Base-by-base conservation (phyloP, 805 yeast genomes). In the Crinitomyces ghanaensis region DNA sequence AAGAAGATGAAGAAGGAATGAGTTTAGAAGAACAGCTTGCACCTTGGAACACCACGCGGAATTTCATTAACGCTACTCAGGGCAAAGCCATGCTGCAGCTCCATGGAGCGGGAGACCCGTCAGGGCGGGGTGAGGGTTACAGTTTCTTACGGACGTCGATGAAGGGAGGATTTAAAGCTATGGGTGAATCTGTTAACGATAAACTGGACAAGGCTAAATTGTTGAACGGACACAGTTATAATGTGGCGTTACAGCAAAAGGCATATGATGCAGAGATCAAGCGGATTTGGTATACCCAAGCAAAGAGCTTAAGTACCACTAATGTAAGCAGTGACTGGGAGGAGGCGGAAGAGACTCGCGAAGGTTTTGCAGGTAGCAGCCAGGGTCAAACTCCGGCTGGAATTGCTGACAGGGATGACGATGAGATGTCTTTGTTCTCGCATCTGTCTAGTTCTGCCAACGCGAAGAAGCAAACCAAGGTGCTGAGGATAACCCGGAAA, bases 71-170 rank as follows among this genome's bases (percentile, higher is more conserved):
- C 53, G 91, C 97, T 2, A 85, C 94, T 16, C 97, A 86, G 52
- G 93, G 95, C 35, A 86, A 93, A 49, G 93, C 96, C 0, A 91
- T 91, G 96, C 66, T 91, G 27, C 95, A 85, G 50, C 70, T 91
- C 17, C 83, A 83, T 51, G 95, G 95, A 9, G 86, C 77, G 34
- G 97, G 97, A 31, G 97, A 91, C 54, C 93, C 95, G 2, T 75
- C 94, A 0, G 94, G 93, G 16, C 73, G 81, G 42, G 91, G 94
- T 2, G 80, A 83, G 43, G 94, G 88, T 0, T 81, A 81, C 44
- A 83, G 95, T 6, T 80, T 88, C 44, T 64, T 86, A 46, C 70
- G 86, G 43, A 81, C 95, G 0, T 83, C 96, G 0, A 93, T 88
- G 83, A 91, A 88, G 56, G 95, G 93, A 49, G 94, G 95, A 2